phyloP scores from a whole-genome alignment of 75 land plant species.

The Pseudotsuga menziesii region DNA sequence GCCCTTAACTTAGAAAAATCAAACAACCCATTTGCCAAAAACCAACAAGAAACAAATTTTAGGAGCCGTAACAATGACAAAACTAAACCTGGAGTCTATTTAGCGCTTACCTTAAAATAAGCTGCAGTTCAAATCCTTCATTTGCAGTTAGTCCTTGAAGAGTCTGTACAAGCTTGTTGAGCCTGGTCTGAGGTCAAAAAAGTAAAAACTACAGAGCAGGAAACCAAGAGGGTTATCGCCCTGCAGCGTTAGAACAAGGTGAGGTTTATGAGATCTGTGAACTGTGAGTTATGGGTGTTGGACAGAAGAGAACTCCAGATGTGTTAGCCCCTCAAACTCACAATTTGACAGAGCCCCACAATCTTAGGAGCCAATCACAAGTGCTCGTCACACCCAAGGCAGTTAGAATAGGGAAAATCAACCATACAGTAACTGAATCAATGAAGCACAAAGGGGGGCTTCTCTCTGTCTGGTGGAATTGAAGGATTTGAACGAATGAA shows the following conservation, averaged over 20 bases:
- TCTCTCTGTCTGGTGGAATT: not conserved
- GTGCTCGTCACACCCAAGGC: not conserved
- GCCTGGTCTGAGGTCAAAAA: not conserved
- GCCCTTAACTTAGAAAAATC: not conserved
- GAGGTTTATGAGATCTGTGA: not conserved
- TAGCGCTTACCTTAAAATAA: slow-evolving; percentile 1
- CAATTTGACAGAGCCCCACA: slow-evolving; percentile 1
- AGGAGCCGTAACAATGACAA: too few species aligned
- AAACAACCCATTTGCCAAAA: slow-evolving; percentile 1
- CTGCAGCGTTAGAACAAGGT: not conserved
- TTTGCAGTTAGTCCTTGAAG: not conserved
- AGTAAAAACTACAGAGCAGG: not conserved
- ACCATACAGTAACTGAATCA: not conserved
- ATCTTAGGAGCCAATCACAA: not conserved
- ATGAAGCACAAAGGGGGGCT: not conserved
- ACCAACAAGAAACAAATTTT: not conserved
- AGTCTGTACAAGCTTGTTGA: not conserved
- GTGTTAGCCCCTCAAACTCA: not conserved
- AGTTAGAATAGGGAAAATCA: not conserved
- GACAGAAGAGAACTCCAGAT: not conserved
- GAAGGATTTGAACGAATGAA: not conserved
- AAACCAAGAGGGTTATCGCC: not conserved
- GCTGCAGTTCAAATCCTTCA: not conserved
- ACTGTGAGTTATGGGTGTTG: not conserved
- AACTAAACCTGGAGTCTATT: not conserved